Percentiles rank a stretch among this genome's conserved stretches.
Conservation (phyloP, 345 rosid species). For the Zanthoxylum bungeanum region DNA sequence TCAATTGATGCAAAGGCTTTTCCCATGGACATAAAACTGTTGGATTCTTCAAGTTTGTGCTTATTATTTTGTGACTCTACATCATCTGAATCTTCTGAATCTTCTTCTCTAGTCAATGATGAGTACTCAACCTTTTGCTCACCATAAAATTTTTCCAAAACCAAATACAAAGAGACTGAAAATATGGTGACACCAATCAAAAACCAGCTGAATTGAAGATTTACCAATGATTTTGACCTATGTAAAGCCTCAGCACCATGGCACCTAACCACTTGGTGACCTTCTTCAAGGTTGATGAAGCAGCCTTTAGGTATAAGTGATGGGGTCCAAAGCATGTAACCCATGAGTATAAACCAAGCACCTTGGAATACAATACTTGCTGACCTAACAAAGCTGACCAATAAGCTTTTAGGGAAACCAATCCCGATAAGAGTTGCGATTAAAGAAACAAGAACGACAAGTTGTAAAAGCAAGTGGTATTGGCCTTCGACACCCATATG, state of each 20-base stretch:
- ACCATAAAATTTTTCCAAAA: conserved; percentile 34
- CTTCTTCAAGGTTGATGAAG: conserved; percentile 58
- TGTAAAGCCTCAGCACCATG: conserved; percentile 41
- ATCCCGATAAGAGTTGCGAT: conserved; percentile 65
- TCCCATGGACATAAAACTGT: no score
- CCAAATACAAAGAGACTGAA: conserved; percentile 41
- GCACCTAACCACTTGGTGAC: conserved; percentile 66
- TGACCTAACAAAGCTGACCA: conserved; percentile 68
- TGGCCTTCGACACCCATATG: conserved; percentile 86
- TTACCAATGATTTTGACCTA: conserved; percentile 78
- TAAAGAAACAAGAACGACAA: conserved; percentile 47
- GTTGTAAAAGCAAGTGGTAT: conserved; percentile 72
- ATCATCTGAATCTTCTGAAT: conserved; percentile 40
- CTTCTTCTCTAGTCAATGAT: conserved; percentile 37
- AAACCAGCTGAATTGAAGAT: conserved; percentile 64
- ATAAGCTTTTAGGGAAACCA: conserved; percentile 55
- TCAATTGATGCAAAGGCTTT: no score
- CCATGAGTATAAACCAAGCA: conserved; percentile 69
- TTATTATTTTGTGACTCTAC: no score
- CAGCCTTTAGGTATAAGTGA: conserved; percentile 58
- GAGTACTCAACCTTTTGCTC: conserved; percentile 36
- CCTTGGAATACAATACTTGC: conserved; percentile 69
- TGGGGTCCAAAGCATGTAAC: conserved; percentile 78
- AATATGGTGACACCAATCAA: conserved; percentile 40
- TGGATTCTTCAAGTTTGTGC: no score